Evolutionary conservation across 1,139 yeast species (phyloP).

Genomic region (Debaryomycetaceae sp.): DNA sequence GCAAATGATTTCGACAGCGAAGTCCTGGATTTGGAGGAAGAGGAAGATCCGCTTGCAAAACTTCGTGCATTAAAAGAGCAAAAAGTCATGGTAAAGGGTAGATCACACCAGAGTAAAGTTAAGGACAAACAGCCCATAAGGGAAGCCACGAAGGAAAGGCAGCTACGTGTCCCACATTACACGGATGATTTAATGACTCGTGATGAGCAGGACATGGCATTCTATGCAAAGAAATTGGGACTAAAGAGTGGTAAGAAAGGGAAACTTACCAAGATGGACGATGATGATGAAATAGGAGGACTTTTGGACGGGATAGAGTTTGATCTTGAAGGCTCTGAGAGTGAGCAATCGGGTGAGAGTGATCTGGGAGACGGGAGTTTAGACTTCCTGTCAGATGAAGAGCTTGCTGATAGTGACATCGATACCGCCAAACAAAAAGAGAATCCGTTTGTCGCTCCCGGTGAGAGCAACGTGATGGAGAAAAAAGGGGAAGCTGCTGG

Average conservation of each 20-base stretch:
- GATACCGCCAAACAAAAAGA: conserved; percentile 42
- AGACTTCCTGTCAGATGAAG: conserved; percentile 5
- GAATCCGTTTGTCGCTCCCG: conserved; percentile 87
- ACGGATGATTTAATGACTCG: conserved; percentile 46
- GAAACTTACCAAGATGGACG: conserved; percentile 47
- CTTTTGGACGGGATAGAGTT: conserved; percentile 75
- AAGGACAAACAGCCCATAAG: conserved; percentile 7
- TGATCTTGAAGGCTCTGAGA: conserved; percentile 32
- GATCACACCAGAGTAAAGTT: conserved; percentile 9
- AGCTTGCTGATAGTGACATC: conserved; percentile 11
- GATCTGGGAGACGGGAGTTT: conserved; percentile 11
- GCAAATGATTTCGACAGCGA: conserved; percentile 6
- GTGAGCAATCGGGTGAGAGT: conserved; percentile 3
- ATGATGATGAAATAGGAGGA: conserved; percentile 70
- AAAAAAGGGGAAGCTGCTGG: conserved; percentile 13
- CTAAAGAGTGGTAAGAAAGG: conserved; percentile 50
- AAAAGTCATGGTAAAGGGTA: conserved; percentile 31
- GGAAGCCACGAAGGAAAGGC: conserved; percentile 1
- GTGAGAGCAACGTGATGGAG: conserved; percentile 9
- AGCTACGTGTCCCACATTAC: conserved; percentile 13
- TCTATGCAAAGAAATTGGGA: conserved; percentile 81
- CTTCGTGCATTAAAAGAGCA: conserved; percentile 18
- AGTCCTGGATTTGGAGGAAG: conserved; percentile 5
- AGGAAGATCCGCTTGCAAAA: conserved; percentile 22
- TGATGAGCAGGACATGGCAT: conserved; percentile 78